These are phyloP conservation scores for Russula olivacea DNA, from an alignment of 768 basidiomycete genomes.

Conservation along the genomic window DNA sequence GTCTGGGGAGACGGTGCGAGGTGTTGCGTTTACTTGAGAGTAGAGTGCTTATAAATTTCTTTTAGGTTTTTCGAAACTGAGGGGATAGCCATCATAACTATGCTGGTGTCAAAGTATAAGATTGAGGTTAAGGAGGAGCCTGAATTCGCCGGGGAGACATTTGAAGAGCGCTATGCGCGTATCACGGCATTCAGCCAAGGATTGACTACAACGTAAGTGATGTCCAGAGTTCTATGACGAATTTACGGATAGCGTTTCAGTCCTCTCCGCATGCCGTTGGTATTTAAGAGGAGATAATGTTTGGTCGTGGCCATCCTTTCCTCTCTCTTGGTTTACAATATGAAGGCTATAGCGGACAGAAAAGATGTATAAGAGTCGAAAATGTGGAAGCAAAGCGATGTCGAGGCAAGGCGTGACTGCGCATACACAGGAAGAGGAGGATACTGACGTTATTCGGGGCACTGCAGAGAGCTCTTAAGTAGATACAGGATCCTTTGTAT, in stretches of 20 bases:
- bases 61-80: neutral
- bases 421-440: too few relatives aligned
- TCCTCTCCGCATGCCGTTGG: neutral
- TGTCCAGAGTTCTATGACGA: neutral
- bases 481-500: too few relatives aligned
- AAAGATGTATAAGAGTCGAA: too few relatives aligned
- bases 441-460: too few relatives aligned
- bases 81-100: neutral
- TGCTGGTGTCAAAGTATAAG: neutral
- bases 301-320: too few relatives aligned
- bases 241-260: neutral
- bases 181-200: neutral
- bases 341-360: too few relatives aligned
- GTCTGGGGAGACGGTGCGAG: constrained; percentile 24
- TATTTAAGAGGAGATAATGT: neutral
- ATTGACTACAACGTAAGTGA: neutral
- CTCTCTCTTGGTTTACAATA: too few relatives aligned
- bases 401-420: too few relatives aligned
- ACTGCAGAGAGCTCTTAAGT: too few relatives aligned
- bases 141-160: neutral
- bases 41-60: neutral
- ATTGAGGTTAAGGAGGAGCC: neutral
- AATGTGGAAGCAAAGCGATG: too few relatives aligned
- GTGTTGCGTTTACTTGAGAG: neutral
- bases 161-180: neutral